Evolutionary conservation across 2,329 filamentous ascomycete species (phyloP), one percentile per base, ranked within the genome.

Genomic region (Neofusicoccum kwambonambiense): DNA sequence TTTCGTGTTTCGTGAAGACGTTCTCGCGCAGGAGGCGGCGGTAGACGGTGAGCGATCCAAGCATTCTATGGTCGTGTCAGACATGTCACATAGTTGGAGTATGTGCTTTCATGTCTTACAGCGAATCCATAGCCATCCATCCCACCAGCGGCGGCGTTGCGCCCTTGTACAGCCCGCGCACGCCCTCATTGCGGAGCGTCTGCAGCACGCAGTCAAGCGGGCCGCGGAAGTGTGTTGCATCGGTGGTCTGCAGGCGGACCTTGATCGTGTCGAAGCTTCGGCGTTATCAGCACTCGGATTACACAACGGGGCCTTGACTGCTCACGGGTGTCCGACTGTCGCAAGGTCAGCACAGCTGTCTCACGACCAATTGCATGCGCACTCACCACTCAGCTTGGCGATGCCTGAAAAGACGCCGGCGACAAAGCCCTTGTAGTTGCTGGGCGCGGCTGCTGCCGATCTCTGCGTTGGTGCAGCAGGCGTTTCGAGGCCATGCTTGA

Each of bases 81-180:
- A 54, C 37, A 41, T 51, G 19, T 7, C 2, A 17, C 17, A 39
- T 47, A 47, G 22, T 47, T 22, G n/a, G 37, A 1, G 44, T 4
- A 47, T 62, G 47, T 39, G 6, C 22, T 42, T 35, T 41, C 3
- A 34, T 37, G 27, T 68, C 79, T 69, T 76, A 85, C 81, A 90
- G 76, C 63, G 85, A 88, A 81, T 99, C 95, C 94, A 98, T 98
- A 73, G 96, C 92, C 90, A 98, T 97, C 95, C 95, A 98, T 71
- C 95, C 95, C 60, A 97, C 87, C 56, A 98, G 83, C 61, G 95
- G 95, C 64, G 94, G 94, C 34, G 91, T 92, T 11, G 93, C 93
- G 72, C 94, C 93, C 81, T 98, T 99, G 84, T 98, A 99, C 47
- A 99, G 82, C 3, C 92, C 95, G 58, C 84, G 80, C 52, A 96